Evolutionary conservation across 805 yeast genomes (phyloP).

Genomic region (Saccharomyces kudriavzevii): DNA sequence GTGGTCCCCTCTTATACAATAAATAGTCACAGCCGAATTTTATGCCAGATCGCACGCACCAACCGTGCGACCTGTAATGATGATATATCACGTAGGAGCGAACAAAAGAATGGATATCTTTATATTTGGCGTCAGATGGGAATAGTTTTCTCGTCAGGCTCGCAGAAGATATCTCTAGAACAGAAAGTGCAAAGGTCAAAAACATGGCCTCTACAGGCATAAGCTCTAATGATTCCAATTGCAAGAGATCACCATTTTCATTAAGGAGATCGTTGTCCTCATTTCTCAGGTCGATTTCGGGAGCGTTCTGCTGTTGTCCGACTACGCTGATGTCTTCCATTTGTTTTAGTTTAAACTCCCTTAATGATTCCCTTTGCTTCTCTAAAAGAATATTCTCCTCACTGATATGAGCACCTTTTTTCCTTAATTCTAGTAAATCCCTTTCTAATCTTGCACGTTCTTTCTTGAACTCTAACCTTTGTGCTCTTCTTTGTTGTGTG

Average conservation of each 20-base stretch:
- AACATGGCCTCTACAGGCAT: slow-evolving; percentile 73
- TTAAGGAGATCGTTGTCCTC: slow-evolving; percentile 34
- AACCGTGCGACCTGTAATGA: slow-evolving; percentile 79
- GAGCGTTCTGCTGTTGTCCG: neutral
- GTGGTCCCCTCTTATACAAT: slow-evolving; percentile 86
- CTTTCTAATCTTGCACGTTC: slow-evolving; percentile 56
- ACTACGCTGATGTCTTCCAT: neutral
- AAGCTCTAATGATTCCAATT: slow-evolving; percentile 45
- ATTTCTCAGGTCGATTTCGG: slow-evolving; percentile 18
- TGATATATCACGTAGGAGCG: slow-evolving; percentile 67
- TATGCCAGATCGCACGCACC: slow-evolving; percentile 90
- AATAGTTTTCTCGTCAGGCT: slow-evolving; percentile 12
- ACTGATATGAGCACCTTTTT: slow-evolving; percentile 27
- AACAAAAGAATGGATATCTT: slow-evolving; percentile 36
- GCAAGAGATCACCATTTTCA: slow-evolving; percentile 21
- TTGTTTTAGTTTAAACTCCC: slow-evolving; percentile 28
- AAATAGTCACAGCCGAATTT: slow-evolving; percentile 87
- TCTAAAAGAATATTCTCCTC: slow-evolving; percentile 27
- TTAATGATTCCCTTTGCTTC: slow-evolving; percentile 27
- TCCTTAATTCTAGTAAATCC: slow-evolving; percentile 35
- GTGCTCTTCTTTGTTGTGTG: slow-evolving; percentile 61
- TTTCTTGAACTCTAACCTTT: slow-evolving; percentile 63
- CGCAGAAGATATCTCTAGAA: slow-evolving; percentile 31
- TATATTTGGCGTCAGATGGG: slow-evolving; percentile 9
- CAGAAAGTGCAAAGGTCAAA: slow-evolving; percentile 49